phyloP scores from a whole-genome alignment of 116 monocot genomes.

The Trichopus zeylanicus region DNA sequence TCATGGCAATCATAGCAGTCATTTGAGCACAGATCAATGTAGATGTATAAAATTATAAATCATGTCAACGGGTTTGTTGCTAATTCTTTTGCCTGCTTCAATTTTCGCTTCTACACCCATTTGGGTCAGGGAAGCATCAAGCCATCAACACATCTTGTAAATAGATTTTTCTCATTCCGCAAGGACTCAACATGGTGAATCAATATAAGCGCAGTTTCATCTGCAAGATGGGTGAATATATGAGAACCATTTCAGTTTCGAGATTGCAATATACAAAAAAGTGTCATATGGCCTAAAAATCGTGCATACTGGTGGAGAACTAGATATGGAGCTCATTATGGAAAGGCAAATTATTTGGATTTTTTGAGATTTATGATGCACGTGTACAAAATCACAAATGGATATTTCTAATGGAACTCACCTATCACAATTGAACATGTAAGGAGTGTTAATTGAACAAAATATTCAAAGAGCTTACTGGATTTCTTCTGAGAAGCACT shows the following conservation, averaged over 20 bases:
- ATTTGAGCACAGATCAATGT: conserved; percentile 92
- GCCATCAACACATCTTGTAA: conserved; percentile 98
- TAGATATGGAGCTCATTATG: no score
- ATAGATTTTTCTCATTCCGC: conserved; percentile 98
- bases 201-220: conserved; percentile 94
- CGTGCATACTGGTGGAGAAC: no score
- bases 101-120: conserved; percentile 97
- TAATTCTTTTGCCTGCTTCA: conserved; percentile 95
- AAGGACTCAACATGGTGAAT: conserved; percentile 90
- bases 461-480: conserved; percentile 34
- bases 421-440: no score
- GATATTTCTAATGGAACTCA: no score
- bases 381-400: no score
- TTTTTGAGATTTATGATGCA: no score
- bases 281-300: no score
- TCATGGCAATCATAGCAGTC: conserved; percentile 99
- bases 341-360: no score
- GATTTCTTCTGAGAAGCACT: conserved; percentile 47
- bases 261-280: no score
- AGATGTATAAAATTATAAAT: conserved; percentile 94
- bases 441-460: no score
- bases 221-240: conserved; percentile 21
- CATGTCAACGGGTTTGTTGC: conserved; percentile 85
- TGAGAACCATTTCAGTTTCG: no score
- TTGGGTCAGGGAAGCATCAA: conserved; percentile 82